Percentiles rank a stretch among this genome's conserved stretches.
These are phyloP conservation scores for Polyplosphaeria fusca DNA, from an alignment of 495 filamentous ascomycete genomes.

Conservation along the genomic window DNA sequence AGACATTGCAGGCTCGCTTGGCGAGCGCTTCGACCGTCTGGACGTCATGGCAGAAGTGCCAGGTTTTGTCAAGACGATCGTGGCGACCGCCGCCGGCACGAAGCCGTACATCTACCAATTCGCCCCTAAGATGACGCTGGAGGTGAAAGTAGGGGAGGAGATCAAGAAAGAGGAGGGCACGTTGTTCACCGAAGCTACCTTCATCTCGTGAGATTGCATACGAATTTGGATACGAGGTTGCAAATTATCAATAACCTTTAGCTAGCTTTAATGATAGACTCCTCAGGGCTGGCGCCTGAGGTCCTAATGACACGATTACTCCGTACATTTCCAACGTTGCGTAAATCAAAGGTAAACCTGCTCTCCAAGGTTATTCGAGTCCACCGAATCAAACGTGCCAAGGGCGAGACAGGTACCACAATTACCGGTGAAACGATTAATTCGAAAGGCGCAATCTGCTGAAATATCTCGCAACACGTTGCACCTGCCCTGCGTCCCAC, in stretches of 20 bases:
- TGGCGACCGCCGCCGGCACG: conserved; percentile 79
- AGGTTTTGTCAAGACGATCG: conserved; percentile 89
- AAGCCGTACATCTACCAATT: conserved; percentile 98
- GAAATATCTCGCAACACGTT: no score
- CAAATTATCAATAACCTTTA: conserved; percentile 5
- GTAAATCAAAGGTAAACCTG: no score
- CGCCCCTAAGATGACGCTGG: conserved; percentile 65
- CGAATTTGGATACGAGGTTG: neutral
- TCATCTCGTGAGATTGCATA: conserved; percentile 62
- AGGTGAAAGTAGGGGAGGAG: conserved; percentile 76
- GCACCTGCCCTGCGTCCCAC: no score
- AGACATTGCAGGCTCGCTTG: conserved; percentile 64
- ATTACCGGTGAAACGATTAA: no score
- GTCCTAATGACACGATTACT: conserved; percentile 14
- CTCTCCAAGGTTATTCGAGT: no score
- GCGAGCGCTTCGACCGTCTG: conserved; percentile 72
- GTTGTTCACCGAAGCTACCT: conserved; percentile 83
- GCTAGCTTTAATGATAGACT: conserved; percentile 22
- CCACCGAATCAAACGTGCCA: no score
- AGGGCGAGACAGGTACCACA: no score
- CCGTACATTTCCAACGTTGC: neutral
- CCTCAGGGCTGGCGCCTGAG: conserved; percentile 26
- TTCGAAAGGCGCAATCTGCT: no score
- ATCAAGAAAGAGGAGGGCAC: conserved; percentile 72
- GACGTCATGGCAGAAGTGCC: conserved; percentile 97